Evolutionary conservation across 2,329 filamentous ascomycete species (phyloP), one percentile per base, ranked within the genome.

Genomic region (Lomentospora prolificans): DNA sequence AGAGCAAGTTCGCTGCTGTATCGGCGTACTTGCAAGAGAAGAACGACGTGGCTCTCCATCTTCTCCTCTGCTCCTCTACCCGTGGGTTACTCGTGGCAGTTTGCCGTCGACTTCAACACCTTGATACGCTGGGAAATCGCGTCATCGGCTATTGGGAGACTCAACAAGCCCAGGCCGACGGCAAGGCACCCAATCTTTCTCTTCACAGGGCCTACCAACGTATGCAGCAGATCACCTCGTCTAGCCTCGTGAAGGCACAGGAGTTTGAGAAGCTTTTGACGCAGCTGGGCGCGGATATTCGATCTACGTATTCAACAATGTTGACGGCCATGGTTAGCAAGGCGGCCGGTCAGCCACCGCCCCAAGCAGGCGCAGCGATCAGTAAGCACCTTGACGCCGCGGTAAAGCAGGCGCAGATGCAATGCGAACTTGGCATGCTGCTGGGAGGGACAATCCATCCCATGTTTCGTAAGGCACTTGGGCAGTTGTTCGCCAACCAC

Each of bases 61-160:
- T 86, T 48, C 66, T 94, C 19, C 78, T 95, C 28, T 87, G 84
- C 63, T 90, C 87, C 28, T 83, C 86, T 54, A 86, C 86, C 9
- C 81, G 90, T 10, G 81, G 82, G 19, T 86, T 92, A 60, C 74
- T 95, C 22, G 81, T 82, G 25, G 82, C 86, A 28, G 75, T 84
- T 51, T 87, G 82, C 66, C 82, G 82, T 41, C 80, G 84, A 28
- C 74, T 90, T 22, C 68, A 72, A 3, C 78, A 83, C 59, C 71
- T 87, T 60, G 75, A 83, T 55, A 61, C 60, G 3, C 67, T 81
- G 7, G 76, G 77, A 41, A 69, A 67, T 31, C 69, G 72, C 44
- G 76, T 79, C 2, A 74, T 77, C 9, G 71, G 73, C 3, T 81
- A 75, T 63, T 82, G 76, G 60, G 73, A 79, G 58, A 68, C 65